Percentiles rank a stretch among this genome's conserved stretches.
Evolutionary conservation across 495 filamentous ascomycete species (phyloP).

Genomic region (Cercophora newfieldiana): DNA sequence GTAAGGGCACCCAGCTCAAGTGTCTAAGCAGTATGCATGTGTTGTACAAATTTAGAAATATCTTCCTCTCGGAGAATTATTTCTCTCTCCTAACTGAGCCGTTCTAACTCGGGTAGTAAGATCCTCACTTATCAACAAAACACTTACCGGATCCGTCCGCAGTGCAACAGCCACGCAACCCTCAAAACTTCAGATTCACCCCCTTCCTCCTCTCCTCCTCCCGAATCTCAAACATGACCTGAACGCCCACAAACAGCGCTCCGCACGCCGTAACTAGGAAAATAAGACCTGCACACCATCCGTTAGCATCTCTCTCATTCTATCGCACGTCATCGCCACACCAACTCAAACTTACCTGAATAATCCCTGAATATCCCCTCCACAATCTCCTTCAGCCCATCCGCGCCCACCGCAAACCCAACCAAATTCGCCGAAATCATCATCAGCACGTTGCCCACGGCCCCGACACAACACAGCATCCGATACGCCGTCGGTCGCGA

Average conservation of each 20-base stretch:
- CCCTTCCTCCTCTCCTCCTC: conserved; percentile 80
- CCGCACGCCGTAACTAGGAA: conserved; percentile 71
- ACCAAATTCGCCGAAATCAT: conserved; percentile 96
- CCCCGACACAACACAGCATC: conserved; percentile 79
- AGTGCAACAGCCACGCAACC: not conserved
- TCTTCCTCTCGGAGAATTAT: not conserved
- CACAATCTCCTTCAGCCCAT: conserved; percentile 77
- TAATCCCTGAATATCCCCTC: conserved; percentile 71
- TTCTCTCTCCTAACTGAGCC: not conserved
- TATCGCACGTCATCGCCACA: too few relatives aligned
- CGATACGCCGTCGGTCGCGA: conserved; percentile 68
- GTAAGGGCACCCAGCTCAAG: not conserved
- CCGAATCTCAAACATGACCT: conserved; percentile 95
- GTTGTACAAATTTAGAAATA: not conserved
- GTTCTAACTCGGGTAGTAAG: not conserved
- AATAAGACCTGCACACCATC: conserved; percentile 52
- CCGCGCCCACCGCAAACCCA: conserved; percentile 88
- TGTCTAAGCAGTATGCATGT: not conserved
- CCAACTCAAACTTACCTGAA: conserved; percentile 51
- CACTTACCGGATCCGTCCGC: not conserved
- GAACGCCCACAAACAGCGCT: conserved; percentile 78
- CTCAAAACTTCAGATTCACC: conserved; percentile 72
- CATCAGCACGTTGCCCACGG: conserved; percentile 84
- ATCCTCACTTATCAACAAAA: not conserved
- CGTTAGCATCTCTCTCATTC: conserved; percentile 7